A percentile compares a stretch with the other conserved stretches of the same genome.
Evolutionary conservation across 257 asterid species (phyloP).

Genomic region (Fraxinus excelsior): DNA sequence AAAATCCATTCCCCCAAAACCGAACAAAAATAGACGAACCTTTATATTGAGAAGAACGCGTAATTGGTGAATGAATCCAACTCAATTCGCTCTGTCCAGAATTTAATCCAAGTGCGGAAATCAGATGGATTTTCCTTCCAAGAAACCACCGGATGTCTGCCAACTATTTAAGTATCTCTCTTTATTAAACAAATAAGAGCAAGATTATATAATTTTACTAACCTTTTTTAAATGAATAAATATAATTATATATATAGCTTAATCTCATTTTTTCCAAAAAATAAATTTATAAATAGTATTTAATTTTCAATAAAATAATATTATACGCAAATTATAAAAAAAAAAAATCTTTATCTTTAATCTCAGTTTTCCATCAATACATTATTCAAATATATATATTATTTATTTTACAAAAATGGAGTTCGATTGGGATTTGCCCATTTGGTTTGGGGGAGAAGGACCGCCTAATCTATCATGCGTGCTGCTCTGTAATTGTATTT

Average conservation of each 20-base stretch:
- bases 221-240: background rate
- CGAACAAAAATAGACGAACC: constrained; percentile 20
- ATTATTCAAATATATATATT: too few species aligned
- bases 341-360: too few species aligned
- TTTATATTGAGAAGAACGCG: constrained; percentile 26
- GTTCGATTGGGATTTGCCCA: background rate
- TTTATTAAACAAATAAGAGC: background rate
- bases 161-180: constrained; percentile 31
- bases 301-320: too few species aligned
- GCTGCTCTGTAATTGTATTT: too few species aligned
- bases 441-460: too few species aligned
- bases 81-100: constrained; percentile 32
- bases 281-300: too few species aligned
- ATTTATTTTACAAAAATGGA: too few species aligned
- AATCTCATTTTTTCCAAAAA: too few species aligned
- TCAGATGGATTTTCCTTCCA: constrained; percentile 28
- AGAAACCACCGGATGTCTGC: constrained; percentile 31
- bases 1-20: constrained; percentile 13
- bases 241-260: too few species aligned
- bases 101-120: constrained; percentile 29
- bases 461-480: too few species aligned
- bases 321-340: too few species aligned
- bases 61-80: constrained; percentile 33
- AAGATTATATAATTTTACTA: background rate
- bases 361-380: too few species aligned